Evolutionary conservation across 78 protist species (phyloP).

Genomic region (Acrasis kona): DNA sequence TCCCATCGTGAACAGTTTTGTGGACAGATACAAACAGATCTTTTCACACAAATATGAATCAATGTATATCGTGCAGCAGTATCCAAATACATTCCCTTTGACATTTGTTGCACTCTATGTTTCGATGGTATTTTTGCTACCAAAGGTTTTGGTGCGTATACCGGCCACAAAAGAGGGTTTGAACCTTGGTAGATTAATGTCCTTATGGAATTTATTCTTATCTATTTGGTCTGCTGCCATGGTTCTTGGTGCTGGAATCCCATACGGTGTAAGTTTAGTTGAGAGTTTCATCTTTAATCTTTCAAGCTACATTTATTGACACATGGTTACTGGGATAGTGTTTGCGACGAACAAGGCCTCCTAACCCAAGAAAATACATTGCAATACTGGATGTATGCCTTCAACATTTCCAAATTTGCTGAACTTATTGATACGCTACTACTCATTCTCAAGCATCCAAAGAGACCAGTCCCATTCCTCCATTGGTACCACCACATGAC

Average conservation of each 20-base stretch:
- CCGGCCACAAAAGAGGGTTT: too few species aligned
- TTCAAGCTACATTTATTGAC: too few species aligned
- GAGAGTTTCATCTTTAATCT: too few species aligned
- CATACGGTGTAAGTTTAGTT: not conserved
- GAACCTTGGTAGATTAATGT: too few species aligned
- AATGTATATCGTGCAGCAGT: too few species aligned
- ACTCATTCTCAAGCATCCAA: not conserved
- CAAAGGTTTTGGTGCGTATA: too few species aligned
- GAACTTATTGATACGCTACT: slow-evolving; percentile 21
- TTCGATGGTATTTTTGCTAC: too few species aligned
- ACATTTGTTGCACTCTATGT: too few species aligned
- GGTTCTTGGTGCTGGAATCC: not conserved
- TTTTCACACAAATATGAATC: too few species aligned
- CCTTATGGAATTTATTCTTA: not conserved
- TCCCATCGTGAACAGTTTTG: too few species aligned
- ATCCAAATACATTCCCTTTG: too few species aligned
- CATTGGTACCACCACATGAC: slow-evolving; percentile 34
- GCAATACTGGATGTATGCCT: slow-evolving; percentile 9
- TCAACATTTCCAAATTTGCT: slow-evolving; percentile 21
- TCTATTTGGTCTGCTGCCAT: not conserved
- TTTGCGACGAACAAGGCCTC: not conserved
- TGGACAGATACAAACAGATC: too few species aligned
- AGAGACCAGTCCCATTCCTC: not conserved
- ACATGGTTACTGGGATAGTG: not conserved
- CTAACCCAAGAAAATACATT: not conserved